Conservation (phyloP, 768 basidiomycete species). For the Rhizopogon sp. region DNA sequence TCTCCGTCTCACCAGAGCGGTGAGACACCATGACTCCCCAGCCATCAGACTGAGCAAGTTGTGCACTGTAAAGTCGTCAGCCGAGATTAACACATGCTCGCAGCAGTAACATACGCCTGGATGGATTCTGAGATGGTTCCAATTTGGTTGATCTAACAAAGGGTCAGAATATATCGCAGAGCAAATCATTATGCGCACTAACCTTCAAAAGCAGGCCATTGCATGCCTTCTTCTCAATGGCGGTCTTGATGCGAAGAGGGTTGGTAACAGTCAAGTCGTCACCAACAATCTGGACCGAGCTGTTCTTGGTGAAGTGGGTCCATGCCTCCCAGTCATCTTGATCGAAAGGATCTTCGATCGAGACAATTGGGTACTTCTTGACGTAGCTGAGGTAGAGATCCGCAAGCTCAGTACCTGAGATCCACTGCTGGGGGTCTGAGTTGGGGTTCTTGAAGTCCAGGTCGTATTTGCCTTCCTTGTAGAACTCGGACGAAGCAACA, state of each 20-base stretch:
- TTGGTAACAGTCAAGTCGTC: conserved; percentile 99
- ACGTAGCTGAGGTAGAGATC: conserved; percentile 83
- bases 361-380: conserved; percentile 94
- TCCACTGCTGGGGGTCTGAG: conserved; percentile 96
- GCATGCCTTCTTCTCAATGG: conserved; percentile 99
- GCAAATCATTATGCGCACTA: background rate
- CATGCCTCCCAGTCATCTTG: conserved; percentile 99
- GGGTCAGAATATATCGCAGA: background rate
- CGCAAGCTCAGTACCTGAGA: conserved; percentile 88
- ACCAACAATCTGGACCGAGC: conserved; percentile 86
- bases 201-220: conserved; percentile 96
- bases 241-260: conserved; percentile 94
- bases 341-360: conserved; percentile 98
- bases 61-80: conserved; percentile 52
- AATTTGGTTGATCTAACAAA: conserved; percentile 85
- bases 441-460: conserved; percentile 99
- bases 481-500: conserved; percentile 99
- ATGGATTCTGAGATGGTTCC: conserved; percentile 99
- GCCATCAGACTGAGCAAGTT: conserved; percentile 90
- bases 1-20: conserved; percentile 98
- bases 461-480: conserved; percentile 99
- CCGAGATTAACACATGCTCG: conserved; percentile 1
- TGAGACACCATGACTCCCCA: conserved; percentile 99
- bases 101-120: conserved; percentile 70
- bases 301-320: conserved; percentile 80